Evolutionary conservation across 306 rosid species (phyloP).

Genomic region (Malus orientalis): DNA sequence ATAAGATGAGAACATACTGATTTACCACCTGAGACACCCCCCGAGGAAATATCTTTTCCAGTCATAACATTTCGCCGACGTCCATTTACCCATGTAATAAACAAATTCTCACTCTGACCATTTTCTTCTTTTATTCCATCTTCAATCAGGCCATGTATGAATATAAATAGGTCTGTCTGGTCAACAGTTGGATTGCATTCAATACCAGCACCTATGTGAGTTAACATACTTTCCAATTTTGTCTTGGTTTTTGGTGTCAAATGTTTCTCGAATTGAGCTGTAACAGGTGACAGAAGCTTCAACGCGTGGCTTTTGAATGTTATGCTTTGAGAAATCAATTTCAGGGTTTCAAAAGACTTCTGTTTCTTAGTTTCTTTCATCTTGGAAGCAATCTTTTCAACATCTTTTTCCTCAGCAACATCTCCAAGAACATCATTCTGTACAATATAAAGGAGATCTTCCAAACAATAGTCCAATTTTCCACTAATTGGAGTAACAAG

Average conservation of each 20-base stretch:
- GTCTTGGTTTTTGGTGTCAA: slow-evolving; percentile 57
- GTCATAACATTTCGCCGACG: slow-evolving; percentile 3
- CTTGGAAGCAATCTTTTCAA: slow-evolving; percentile 86
- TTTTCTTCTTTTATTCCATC: slow-evolving; percentile 62
- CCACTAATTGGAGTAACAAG: slow-evolving; percentile 44
- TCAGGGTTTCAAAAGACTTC: slow-evolving; percentile 75
- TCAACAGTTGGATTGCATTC: slow-evolving; percentile 75
- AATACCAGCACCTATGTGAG: slow-evolving; percentile 69
- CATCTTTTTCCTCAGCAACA: slow-evolving; percentile 91
- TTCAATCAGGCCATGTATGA: slow-evolving; percentile 57
- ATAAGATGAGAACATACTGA: slow-evolving; percentile 66
- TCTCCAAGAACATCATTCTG: slow-evolving; percentile 84
- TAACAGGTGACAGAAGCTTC: slow-evolving; percentile 67
- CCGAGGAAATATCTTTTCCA: slow-evolving; percentile 35
- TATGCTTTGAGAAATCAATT: slow-evolving; percentile 61
- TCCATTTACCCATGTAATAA: slow-evolving; percentile 19
- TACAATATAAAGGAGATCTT: slow-evolving; percentile 66
- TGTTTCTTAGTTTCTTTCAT: slow-evolving; percentile 84
- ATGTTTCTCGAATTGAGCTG: slow-evolving; percentile 52
- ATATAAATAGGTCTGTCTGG: slow-evolving; percentile 64
- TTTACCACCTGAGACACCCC: slow-evolving; percentile 35
- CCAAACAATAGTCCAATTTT: slow-evolving; percentile 78
- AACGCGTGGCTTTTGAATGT: slow-evolving; percentile 68
- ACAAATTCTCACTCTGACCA: slow-evolving; percentile 36
- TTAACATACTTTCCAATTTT: slow-evolving; percentile 74